A percentile compares a stretch with the other conserved stretches of the same genome.
phyloP scores from a whole-genome alignment of 495 filamentous ascomycete genomes.

The Daldinia childiae region DNA sequence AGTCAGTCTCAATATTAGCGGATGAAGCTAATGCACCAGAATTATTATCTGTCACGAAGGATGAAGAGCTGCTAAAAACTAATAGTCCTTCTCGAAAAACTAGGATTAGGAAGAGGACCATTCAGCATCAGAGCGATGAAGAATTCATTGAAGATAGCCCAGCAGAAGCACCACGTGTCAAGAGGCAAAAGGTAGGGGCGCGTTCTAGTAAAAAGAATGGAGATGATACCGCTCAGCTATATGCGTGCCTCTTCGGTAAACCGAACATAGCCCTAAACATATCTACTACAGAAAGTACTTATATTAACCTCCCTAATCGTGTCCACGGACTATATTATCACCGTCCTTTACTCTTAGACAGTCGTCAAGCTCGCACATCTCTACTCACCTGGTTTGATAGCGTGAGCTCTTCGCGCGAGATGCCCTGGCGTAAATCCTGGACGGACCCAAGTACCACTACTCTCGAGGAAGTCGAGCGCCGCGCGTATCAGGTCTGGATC shows the following conservation, averaged over 20 bases:
- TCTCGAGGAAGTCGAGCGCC: constrained; percentile 40
- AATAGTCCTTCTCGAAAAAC: background rate
- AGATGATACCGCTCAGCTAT: constrained; percentile 14
- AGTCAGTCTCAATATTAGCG: background rate
- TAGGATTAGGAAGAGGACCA: constrained; percentile 20
- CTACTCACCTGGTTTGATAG: constrained; percentile 55
- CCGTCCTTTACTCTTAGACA: constrained; percentile 52
- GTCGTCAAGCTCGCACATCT: constrained; percentile 27
- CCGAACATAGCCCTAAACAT: background rate
- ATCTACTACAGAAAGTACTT: background rate
- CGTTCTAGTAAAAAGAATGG: constrained; percentile 8
- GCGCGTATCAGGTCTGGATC: constrained; percentile 62
- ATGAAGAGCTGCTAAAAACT: background rate
- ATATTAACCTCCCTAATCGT: constrained; percentile 19
- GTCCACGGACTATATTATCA: constrained; percentile 49
- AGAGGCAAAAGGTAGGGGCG: constrained; percentile 28
- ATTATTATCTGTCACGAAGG: background rate
- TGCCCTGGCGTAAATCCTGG: constrained; percentile 62
- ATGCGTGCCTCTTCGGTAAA: constrained; percentile 23
- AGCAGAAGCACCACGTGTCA: constrained; percentile 3
- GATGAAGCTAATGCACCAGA: background rate
- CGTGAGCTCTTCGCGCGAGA: constrained; percentile 48
- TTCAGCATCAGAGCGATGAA: constrained; percentile 2
- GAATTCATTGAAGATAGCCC: constrained; percentile 11
- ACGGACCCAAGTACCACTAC: constrained; percentile 31